Conservation (phyloP, 1,139 yeast species). For the Geotrichum cucujoidarum region DNA sequence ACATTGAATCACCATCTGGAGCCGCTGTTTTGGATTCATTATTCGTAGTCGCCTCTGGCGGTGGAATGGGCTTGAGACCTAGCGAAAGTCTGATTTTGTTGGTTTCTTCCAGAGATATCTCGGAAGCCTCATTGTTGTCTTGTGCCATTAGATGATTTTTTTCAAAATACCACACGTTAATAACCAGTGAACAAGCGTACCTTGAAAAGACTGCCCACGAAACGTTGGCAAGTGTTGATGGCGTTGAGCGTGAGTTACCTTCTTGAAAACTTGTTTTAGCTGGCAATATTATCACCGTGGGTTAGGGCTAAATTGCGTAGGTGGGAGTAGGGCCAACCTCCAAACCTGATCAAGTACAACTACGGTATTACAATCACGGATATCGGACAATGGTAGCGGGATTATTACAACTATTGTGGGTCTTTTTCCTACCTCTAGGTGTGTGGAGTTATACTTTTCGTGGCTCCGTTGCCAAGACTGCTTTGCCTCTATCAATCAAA, state of each 20-base stretch:
- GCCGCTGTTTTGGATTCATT: slow-evolving; percentile 1
- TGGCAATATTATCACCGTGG: not conserved
- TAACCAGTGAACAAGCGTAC: slow-evolving; percentile 4
- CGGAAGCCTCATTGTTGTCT: slow-evolving; percentile 13
- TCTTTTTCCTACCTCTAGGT: too few relatives aligned
- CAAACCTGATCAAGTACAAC: too few relatives aligned
- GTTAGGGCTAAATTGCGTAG: not conserved
- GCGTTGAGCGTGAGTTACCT: too few relatives aligned
- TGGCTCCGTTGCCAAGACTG: slow-evolving; percentile 18
- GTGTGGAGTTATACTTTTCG: slow-evolving; percentile 15
- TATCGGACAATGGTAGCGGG: too few relatives aligned
- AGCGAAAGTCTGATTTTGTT: slow-evolving; percentile 29
- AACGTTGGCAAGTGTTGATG: too few relatives aligned
- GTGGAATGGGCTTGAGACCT: slow-evolving; percentile 31
- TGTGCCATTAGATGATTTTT: slow-evolving; percentile 13
- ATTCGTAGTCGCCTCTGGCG: not conserved
- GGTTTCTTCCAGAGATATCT: slow-evolving; percentile 32
- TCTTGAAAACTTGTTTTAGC: too few relatives aligned
- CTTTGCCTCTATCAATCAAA: slow-evolving; percentile 16
- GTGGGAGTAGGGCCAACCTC: too few relatives aligned
- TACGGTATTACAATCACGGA: too few relatives aligned
- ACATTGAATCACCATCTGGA: slow-evolving; percentile 21
- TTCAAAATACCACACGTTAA: slow-evolving; percentile 1
- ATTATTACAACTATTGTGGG: too few relatives aligned
- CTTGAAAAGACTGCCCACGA: too few relatives aligned